Percentiles rank a stretch among this genome's conserved stretches.
Conservation (phyloP, 2,329 filamentous ascomycete genomes). For the Penicillium sumatraense region DNA sequence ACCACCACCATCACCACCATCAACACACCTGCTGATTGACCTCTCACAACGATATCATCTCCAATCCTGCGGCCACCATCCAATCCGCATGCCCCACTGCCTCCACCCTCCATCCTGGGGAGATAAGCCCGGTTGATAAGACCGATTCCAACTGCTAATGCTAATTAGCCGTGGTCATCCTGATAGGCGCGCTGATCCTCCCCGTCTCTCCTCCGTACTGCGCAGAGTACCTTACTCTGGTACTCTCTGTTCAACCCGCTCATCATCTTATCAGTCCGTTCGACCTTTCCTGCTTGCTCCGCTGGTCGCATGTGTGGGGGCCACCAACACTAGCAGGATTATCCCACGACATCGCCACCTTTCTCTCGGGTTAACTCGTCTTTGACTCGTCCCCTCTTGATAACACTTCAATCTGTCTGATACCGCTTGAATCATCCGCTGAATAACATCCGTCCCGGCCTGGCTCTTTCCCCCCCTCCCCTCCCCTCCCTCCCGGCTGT, state of each 20-base stretch:
- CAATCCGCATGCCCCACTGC: not conserved
- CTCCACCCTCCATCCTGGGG: constrained; percentile 18
- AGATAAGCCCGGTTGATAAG: constrained; percentile 30
- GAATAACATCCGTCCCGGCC: not conserved
- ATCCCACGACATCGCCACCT: not conserved
- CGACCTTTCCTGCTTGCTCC: not conserved
- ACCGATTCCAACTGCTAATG: constrained; percentile 29
- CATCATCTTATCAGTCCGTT: constrained; percentile 21
- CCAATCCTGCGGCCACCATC: constrained; percentile 5
- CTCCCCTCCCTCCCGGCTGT: too few relatives aligned
- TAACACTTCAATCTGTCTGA: constrained; percentile 7
- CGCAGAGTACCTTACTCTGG: too few relatives aligned
- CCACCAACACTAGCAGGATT: not conserved
- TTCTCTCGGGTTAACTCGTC: too few relatives aligned
- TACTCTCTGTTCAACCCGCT: not conserved
- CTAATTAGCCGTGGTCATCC: constrained; percentile 38
- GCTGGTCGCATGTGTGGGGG: not conserved
- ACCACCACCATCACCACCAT: not conserved
- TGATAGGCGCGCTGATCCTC: constrained; percentile 20
- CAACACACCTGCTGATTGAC: not conserved
- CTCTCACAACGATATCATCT: constrained; percentile 9
- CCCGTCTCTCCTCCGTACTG: not conserved
- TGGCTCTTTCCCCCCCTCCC: too few relatives aligned
- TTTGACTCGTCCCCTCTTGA: too few relatives aligned
- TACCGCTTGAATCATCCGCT: constrained; percentile 7